Evolutionary conservation across 495 filamentous ascomycete genomes (phyloP), one percentile per base, ranked within the genome.

Genomic region (Penicillium turbatum): DNA sequence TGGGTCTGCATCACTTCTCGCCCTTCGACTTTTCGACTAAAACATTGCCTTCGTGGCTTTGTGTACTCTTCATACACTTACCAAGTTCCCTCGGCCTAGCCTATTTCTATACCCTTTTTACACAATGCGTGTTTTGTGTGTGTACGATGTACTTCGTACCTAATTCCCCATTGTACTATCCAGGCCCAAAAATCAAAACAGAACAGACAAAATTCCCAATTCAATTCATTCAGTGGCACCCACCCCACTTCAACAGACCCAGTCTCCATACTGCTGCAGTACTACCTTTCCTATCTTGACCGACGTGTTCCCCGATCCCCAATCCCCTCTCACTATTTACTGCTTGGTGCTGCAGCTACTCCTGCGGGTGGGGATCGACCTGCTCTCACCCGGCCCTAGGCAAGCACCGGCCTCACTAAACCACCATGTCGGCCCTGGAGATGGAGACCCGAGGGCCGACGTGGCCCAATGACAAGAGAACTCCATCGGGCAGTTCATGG

Each of bases 391-490:
- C 64, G 65, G 64, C 62, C 65, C 64, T 67, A 68, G 64, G 60
- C 59, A 63, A 64, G 65, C 49, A 56, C 58, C 59, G 48, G 34
- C 41, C 48, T 61, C 50, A 54, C 47, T 51, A 57, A 31, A 51
- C 60, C 41, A 39, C 58, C 58, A 67, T 63, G 40, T 56, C 56
- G 63, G 54, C 37, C 48, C 21, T 37, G 39, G 30, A 31, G 2
- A 62, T 62, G 58, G 62, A 60, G 56, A 55, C 64, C 59, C 41
- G 47, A 40, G 32, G 51, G 32, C 38, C 64, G 63, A 75, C 72
- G 72, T 75, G 72, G 72, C 62, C 72, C 72, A 75, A 75, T 73
- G 57, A 67, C 38, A 67, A 40, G 16, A n/a, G 35, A 26, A 45
- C 64, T 51, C 53, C 61, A 59, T 70, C 61, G 60, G 68, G 65